phyloP scores from a whole-genome alignment of 352 stramenopile species.

The Phytopythium chamaehyphon region DNA sequence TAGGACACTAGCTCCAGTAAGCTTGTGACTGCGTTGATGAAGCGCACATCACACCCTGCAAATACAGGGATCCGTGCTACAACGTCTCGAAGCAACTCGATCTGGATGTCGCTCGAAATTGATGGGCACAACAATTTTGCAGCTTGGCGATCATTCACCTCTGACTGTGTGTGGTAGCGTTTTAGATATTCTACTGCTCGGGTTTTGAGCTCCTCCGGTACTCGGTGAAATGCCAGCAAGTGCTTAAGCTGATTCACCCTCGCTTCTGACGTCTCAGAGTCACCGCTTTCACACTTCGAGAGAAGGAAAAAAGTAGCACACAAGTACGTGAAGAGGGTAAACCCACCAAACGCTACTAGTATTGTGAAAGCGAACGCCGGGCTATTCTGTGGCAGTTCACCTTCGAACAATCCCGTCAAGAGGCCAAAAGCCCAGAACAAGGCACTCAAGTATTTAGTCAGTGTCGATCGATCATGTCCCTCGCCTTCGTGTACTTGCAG shows the following conservation, averaged over 20 bases:
- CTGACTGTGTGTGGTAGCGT: conserved; percentile 55
- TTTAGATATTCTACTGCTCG: conserved; percentile 67
- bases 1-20: conserved; percentile 54
- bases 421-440: conserved; percentile 69
- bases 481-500: conserved; percentile 5
- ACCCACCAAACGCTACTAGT: conserved; percentile 45
- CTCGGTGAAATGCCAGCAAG: conserved; percentile 57
- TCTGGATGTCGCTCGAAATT: conserved; percentile 64
- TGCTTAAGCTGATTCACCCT: conserved; percentile 68
- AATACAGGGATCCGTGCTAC: conserved; percentile 61
- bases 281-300: conserved; percentile 62
- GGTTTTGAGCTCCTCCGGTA: conserved; percentile 38
- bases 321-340: conserved; percentile 65
- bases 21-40: conserved; percentile 51
- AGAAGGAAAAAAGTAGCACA: conserved; percentile 75
- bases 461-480: not conserved
- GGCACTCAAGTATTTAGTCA: conserved; percentile 44
- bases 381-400: conserved; percentile 45
- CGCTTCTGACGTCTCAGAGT: conserved; percentile 48
- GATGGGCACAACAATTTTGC: conserved; percentile 61
- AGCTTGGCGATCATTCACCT: conserved; percentile 58
- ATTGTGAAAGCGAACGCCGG: conserved; percentile 63
- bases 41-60: conserved; percentile 46
- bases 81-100: conserved; percentile 47
- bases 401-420: conserved; percentile 52